Base-by-base conservation (phyloP, 495 filamentous ascomycete genomes). In the Cercophora scortea region DNA sequence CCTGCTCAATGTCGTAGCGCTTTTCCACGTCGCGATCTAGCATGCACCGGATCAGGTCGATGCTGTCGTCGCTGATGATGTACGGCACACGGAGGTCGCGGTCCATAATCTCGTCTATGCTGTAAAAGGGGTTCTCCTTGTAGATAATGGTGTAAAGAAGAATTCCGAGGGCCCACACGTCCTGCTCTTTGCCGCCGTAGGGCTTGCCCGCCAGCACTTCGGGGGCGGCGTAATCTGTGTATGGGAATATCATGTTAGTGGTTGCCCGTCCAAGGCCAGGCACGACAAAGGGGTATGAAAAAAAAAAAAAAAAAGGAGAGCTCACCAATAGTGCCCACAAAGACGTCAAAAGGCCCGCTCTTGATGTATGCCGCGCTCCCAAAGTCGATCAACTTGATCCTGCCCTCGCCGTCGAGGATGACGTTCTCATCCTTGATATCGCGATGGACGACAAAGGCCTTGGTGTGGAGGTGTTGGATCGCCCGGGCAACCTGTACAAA, bases 391-490 rank as follows among this genome's bases (percentile, higher is more conserved):
- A 98, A 72, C 72, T 96, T 97, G 68, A 97, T 95, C 50, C 87
- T 86, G 4, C 92, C 92, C 62, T 96, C 92, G 15, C 93, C 91
- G 61, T 98, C 94, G 10, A 98, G 73, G 32, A 97, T 85, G 42
- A 98, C 88, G 53, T 98, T 98, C 68, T 98, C 93, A 62, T 98
- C 93, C 70, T 98, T 98, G 79, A 98, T 96, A 59, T 98, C 93
- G 15, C 93, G 84, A 61, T 98, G 93, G 40, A 98, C 93, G 8
- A 98, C 93, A 32, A 89, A 71, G 0, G 93, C 90, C 65, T 88
- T 93, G 18, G 84, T 89, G 62, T 98, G 93, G 17, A 98, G 71
- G 66, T 96, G 91, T 55, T 93, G 87, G 45, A 97, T 80, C 8
- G 93, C 93, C 54, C 82, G 79, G 3, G 88, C 88, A 8, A 96